Base-by-base conservation (phyloP, 2,329 filamentous ascomycete genomes). In the Grosmannia huntii region DNA sequence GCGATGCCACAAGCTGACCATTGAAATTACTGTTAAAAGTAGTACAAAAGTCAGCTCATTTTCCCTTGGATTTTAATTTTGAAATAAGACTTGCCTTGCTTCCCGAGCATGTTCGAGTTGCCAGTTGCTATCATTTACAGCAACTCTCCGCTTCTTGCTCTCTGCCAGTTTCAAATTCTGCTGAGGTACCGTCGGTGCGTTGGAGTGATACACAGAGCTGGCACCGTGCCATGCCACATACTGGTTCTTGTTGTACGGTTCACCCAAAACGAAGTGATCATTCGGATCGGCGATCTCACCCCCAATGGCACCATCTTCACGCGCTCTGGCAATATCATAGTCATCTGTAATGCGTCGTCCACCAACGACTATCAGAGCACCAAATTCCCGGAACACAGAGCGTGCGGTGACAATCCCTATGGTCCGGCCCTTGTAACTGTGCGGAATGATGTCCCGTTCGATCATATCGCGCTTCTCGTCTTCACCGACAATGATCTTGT, bases 151-250 rank as follows among this genome's bases (percentile, higher is more conserved):
- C 75, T 89, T 90, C 75, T 95, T 96, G 62, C 81, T 80, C 64
- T 91, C 88, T 9, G 83, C 71, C 38, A 75, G 77, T 71, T 95
- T 95, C 59, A 87, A 86, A 61, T 78, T 84, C 36, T 83, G 84
- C 59, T 86, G 76, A 2, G 90, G 89, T n/a, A 89, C 83, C 25
- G 86, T 84, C 1, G 90, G 89, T 1, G 80, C 82, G 59, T 84
- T 85, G 14, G 88, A 90, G 69, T 97, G 90, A 69, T 99, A 99
- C 27, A 99, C 94, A 46, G 89, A 86, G 70, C 92, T 97, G 53
- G 94, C 94, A 55, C 94, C 94, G 69, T 96, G 91, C 94, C 94
- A 99, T 31, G 94, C 94, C 31, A 99, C 94, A 68, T 96, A 99
- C 70, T 96, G 91, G 68, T 99, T 99, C 74, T 92, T 90, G 77